These are phyloP conservation scores for Microascus cirrosus DNA, from an alignment of 2,329 filamentous ascomycete genomes.

Conservation along the genomic window DNA sequence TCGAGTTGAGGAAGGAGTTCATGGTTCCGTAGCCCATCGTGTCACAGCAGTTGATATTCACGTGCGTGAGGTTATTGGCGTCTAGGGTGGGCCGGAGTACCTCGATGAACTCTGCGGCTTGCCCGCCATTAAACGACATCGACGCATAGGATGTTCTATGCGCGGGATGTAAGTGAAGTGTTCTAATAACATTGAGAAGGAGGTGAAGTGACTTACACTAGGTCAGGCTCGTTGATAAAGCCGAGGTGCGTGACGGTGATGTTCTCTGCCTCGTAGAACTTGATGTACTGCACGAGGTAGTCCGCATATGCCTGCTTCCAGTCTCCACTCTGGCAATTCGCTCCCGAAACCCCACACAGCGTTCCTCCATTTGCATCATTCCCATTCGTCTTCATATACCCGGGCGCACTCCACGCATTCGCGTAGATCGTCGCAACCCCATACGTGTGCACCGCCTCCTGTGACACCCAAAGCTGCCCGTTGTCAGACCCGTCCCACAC, in stretches of 20 bases:
- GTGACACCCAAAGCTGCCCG: constrained; percentile 38
- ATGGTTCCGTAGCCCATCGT: constrained; percentile 25
- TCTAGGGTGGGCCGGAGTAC: constrained; percentile 4
- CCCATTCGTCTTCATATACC: constrained; percentile 38
- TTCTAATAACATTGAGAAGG: background rate
- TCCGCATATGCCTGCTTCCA: constrained; percentile 37
- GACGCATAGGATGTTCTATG: constrained; percentile 5
- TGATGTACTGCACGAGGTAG: constrained; percentile 33
- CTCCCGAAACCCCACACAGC: constrained; percentile 29
- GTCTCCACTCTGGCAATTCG: constrained; percentile 26
- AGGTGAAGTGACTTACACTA: constrained; percentile 1
- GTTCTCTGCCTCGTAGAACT: constrained; percentile 19
- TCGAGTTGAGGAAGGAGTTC: constrained; percentile 20
- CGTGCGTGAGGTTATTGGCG: constrained; percentile 1
- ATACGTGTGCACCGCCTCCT: constrained; percentile 25
- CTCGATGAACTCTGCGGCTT: constrained; percentile 9
- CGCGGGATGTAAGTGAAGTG: background rate
- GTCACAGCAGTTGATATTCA: constrained; percentile 24
- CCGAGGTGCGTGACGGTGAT: constrained; percentile 8
- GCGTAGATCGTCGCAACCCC: constrained; percentile 33
- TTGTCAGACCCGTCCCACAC: constrained; percentile 32
- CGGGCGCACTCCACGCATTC: constrained; percentile 37
- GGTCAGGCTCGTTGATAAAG: constrained; percentile 10
- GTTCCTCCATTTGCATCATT: constrained; percentile 24
- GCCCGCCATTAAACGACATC: constrained; percentile 1